A percentile compares a stretch with the other conserved stretches of the same genome.
phyloP scores from a whole-genome alignment of 148 eudicot species.

The Euryodendron excelsum region DNA sequence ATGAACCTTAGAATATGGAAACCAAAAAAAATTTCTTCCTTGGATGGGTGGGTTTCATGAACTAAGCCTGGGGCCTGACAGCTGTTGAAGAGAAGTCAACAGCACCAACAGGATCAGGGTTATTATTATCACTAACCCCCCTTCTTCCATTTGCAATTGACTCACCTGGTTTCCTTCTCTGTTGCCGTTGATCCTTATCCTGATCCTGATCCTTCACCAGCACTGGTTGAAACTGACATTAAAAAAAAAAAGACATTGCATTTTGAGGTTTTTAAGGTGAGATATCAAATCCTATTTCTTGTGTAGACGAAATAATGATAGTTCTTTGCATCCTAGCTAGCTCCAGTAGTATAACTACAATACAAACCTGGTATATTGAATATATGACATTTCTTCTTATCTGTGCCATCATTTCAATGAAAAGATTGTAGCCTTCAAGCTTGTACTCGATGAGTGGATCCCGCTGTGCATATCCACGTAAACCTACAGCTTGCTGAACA shows the following conservation, averaged over 20 bases:
- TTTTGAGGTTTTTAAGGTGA: neutral
- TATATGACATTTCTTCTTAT: constrained; percentile 94
- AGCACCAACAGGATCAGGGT: constrained; percentile 26
- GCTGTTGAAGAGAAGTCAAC: constrained; percentile 38
- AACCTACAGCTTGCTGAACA: constrained; percentile 97
- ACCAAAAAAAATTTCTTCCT: no score
- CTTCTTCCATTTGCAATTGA: constrained; percentile 35
- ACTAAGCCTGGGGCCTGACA: constrained; percentile 21
- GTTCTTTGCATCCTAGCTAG: constrained; percentile 4
- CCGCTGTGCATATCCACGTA: constrained; percentile 96
- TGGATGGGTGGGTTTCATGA: constrained; percentile 8
- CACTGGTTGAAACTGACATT: constrained; percentile 80
- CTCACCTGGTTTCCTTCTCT: constrained; percentile 32
- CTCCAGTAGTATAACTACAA: constrained; percentile 15
- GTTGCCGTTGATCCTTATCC: constrained; percentile 50
- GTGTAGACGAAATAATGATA: neutral
- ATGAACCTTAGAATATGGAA: no score
- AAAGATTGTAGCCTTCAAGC: constrained; percentile 98
- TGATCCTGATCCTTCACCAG: constrained; percentile 72
- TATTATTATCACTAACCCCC: constrained; percentile 22
- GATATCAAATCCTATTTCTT: neutral
- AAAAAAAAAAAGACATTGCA: neutral
- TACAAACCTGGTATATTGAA: constrained; percentile 85
- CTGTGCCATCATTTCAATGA: constrained; percentile 98
- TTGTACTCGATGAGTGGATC: constrained; percentile 99